A percentile compares a stretch with the other conserved stretches of the same genome.
Evolutionary conservation across 2,329 filamentous ascomycete species (phyloP).

Genomic region (Cyphellophora europaea): DNA sequence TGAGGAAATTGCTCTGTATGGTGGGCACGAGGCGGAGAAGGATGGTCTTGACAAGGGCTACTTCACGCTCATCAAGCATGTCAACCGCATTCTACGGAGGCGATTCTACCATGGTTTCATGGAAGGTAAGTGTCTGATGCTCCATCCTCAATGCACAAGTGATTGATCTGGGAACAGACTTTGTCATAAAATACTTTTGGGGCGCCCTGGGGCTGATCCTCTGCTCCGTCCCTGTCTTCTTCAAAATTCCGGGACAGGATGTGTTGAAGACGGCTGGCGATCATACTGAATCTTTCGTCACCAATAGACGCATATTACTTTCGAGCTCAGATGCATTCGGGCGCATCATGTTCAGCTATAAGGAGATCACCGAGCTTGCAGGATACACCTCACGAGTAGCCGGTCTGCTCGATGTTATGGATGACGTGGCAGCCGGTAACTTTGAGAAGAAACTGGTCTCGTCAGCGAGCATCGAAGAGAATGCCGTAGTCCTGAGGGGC

Average conservation of each 20-base stretch:
- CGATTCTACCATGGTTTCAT: constrained; percentile 97
- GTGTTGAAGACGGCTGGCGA: constrained; percentile 41
- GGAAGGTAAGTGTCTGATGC: too few species aligned
- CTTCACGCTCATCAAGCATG: constrained; percentile 97
- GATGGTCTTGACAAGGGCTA: constrained; percentile 96
- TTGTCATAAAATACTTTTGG: constrained; percentile 99
- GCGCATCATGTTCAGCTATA: constrained; percentile 94
- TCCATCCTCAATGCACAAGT: too few species aligned
- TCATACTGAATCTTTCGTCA: constrained; percentile 69
- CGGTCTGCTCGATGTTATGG: constrained; percentile 83
- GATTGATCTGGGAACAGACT: too few species aligned
- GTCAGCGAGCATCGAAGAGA: constrained; percentile 70
- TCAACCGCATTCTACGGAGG: constrained; percentile 84
- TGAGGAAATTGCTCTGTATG: constrained; percentile 88
- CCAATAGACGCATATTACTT: constrained; percentile 82
- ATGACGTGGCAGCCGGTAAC: constrained; percentile 78
- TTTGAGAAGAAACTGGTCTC: constrained; percentile 97
- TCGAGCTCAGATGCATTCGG: constrained; percentile 94
- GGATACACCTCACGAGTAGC: constrained; percentile 92
- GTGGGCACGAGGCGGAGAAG: constrained; percentile 88
- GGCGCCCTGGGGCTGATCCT: constrained; percentile 83
- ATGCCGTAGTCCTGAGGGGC: constrained; percentile 71
- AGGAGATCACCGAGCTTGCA: constrained; percentile 90
- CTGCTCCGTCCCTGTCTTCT: constrained; percentile 91
- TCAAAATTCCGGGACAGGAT: constrained; percentile 70